Percentiles rank a stretch among this genome's conserved stretches.
These are phyloP conservation scores for Lentinula guzmanii DNA, from an alignment of 768 basidiomycete genomes.

Conservation along the genomic window DNA sequence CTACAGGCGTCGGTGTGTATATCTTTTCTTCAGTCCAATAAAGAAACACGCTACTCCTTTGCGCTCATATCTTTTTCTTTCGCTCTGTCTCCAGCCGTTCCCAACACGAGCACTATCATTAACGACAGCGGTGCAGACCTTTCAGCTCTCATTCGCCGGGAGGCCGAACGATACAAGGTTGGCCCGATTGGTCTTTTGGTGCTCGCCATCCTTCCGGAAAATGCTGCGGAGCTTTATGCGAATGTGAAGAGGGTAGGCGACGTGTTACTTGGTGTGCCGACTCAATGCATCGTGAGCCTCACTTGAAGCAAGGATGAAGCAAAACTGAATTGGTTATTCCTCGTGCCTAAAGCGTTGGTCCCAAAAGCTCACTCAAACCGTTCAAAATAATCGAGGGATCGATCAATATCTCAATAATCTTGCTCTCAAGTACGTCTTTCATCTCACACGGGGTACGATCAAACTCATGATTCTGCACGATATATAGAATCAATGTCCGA, in stretches of 20 bases:
- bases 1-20: neutral
- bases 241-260: constrained; percentile 24
- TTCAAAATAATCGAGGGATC: neutral
- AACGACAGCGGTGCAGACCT: neutral
- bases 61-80: neutral
- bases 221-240: constrained; percentile 20
- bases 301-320: neutral
- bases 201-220: constrained; percentile 24
- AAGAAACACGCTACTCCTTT: no score
- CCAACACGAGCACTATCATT: neutral
- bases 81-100: neutral
- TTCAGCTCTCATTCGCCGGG: neutral
- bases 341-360: constrained; percentile 19
- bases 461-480: neutral
- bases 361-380: constrained; percentile 12
- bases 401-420: constrained; percentile 61
- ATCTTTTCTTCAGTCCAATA: neutral
- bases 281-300: constrained; percentile 54
- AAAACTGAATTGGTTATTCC: constrained; percentile 27
- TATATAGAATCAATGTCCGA: constrained; percentile 54
- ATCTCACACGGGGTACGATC: neutral
- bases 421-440: constrained; percentile 45
- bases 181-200: constrained; percentile 14
- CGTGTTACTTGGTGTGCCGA: constrained; percentile 51
- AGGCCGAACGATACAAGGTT: neutral